Conservation (phyloP, 208 protist species). For the Angomonas ambiguus region DNA sequence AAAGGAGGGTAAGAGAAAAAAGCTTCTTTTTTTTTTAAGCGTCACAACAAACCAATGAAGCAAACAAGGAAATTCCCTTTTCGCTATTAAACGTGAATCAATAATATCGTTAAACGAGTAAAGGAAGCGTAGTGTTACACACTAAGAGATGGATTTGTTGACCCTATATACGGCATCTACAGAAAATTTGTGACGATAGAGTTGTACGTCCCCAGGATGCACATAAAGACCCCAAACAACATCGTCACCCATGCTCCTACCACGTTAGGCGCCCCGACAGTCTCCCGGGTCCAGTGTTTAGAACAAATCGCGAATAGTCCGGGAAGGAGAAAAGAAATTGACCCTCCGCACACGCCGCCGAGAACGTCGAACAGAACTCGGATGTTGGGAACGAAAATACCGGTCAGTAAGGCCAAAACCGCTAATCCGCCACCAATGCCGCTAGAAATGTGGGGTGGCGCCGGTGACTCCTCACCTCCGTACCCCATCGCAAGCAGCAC, state of each 20-base stretch:
- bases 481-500: slow-evolving; percentile 60
- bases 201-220: slow-evolving; percentile 47
- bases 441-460: slow-evolving; percentile 29
- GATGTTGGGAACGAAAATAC: slow-evolving; percentile 69
- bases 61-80: background rate
- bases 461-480: slow-evolving; percentile 29
- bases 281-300: slow-evolving; percentile 31
- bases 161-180: background rate
- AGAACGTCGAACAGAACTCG: slow-evolving; percentile 71
- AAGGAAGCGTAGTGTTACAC: background rate
- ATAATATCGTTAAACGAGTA: background rate
- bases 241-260: slow-evolving; percentile 36
- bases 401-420: slow-evolving; percentile 55
- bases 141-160: background rate
- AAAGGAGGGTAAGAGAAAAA: slow-evolving; percentile 8
- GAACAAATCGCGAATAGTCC: slow-evolving; percentile 61
- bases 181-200: slow-evolving; percentile 47
- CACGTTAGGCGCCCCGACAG: slow-evolving; percentile 35
- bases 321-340: slow-evolving; percentile 71
- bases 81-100: background rate
- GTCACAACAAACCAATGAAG: background rate
- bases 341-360: slow-evolving; percentile 65
- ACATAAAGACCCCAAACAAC: slow-evolving; percentile 40
- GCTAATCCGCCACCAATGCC: slow-evolving; percentile 45
- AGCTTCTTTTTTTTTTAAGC: background rate